Evolutionary conservation across 331 rosid species (phyloP).

Genomic region (Stylosanthes scabra): DNA sequence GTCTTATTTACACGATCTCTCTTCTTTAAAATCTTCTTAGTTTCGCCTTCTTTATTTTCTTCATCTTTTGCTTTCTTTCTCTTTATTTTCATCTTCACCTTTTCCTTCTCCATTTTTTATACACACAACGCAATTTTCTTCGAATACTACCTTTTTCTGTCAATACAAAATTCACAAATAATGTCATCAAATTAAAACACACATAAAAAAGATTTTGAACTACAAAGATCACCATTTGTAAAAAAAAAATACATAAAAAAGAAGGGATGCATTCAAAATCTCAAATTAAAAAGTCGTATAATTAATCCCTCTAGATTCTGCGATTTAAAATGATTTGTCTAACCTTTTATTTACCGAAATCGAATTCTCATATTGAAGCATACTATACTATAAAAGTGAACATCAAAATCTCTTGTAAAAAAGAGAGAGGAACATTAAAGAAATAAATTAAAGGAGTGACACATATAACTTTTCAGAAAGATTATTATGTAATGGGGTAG

Average conservation of each 20-base stretch:
- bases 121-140: background rate
- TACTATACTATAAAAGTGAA: background rate
- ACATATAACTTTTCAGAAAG: conserved; percentile 2
- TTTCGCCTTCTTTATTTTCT: conserved; percentile 37
- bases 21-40: conserved; percentile 43
- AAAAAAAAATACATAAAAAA: background rate
- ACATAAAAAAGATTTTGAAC: conserved; percentile 15
- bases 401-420: conserved; percentile 14
- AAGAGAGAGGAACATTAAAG: background rate
- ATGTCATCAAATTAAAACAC: background rate
- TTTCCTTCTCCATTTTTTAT: conserved; percentile 50
- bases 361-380: conserved; percentile 8
- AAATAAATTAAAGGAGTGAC: background rate
- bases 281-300: background rate
- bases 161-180: conserved; percentile 24
- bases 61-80: conserved; percentile 62
- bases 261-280: conserved; percentile 2
- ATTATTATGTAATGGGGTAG: conserved; percentile 25
- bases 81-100: conserved; percentile 31
- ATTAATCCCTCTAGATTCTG: too few relatives aligned
- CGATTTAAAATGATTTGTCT: too few relatives aligned
- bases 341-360: too few relatives aligned
- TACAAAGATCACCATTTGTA: conserved; percentile 6
- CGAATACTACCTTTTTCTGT: conserved; percentile 34
- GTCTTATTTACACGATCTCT: conserved; percentile 31